Evolutionary conservation across 2,329 filamentous ascomycete species (phyloP), one percentile per base, ranked within the genome.

Genomic region (Penicillium sp.): DNA sequence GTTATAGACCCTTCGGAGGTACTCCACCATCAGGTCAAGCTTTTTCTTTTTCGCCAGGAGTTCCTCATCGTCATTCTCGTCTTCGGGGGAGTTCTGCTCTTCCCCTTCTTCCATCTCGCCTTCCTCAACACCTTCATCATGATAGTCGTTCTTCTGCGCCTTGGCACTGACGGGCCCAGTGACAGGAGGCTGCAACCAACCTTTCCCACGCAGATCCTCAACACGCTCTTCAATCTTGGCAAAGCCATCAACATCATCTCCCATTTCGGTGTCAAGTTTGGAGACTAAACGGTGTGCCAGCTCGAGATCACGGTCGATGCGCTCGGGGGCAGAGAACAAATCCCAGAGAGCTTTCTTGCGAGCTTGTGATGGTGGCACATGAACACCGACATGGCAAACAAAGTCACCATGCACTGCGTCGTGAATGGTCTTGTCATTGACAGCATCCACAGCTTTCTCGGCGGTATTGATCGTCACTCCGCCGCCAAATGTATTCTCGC

Each of bases 271-370:
- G 59, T 98, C 92, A 44, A 94, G 82, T 62, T 87, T 94, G 52
- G 78, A 75, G 11, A 92, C 82, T 10, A 98, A 72, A 32, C 88
- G 82, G 50, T 84, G 81, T 10, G 89, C 88, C 11, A 96, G 75
- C 29, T 83, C 74, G 4, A 96, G 74, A 57, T 98, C 92, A 47
- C 89, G 88, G 47, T 93, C 86, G 45, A 98, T 84, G 35, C 93
- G 82, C 61, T 98, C 90, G 0, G 92, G 89, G 0, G 89, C 82
- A 2, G 90, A 96, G 60, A 96, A 96, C 6, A 96, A 72, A 63
- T 96, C 90, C 90, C 90, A 96, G 2, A 96, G 69, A 0, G 90
- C 90, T 70, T 96, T 96, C 72, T 95, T 95, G 38, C 90, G 76
- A 2, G 88, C 85, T 39, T 87, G 81, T 25, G 76, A 76, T 2